A percentile compares a stretch with the other conserved stretches of the same genome.
phyloP scores from a whole-genome alignment of 768 basidiomycete genomes.

The Rhodocollybia butyracea region DNA sequence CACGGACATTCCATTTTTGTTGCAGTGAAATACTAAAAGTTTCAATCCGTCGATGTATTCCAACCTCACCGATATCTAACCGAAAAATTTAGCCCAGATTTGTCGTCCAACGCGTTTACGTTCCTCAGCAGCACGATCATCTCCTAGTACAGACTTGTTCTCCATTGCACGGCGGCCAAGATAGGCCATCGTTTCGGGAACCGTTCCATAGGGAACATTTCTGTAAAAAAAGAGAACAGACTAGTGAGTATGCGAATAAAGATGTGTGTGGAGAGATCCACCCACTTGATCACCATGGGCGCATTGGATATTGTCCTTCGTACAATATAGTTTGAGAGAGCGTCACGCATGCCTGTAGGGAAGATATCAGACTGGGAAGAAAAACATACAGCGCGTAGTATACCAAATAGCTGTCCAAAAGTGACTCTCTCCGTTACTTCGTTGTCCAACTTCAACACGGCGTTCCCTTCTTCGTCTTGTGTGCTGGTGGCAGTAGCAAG shows the following conservation, averaged over 20 bases:
- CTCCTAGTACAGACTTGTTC: constrained; percentile 85
- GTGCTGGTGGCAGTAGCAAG: constrained; percentile 36
- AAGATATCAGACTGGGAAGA: not conserved
- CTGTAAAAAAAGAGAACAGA: constrained; percentile 18
- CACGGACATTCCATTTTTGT: no score
- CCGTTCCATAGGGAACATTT: constrained; percentile 74
- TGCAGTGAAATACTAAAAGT: no score
- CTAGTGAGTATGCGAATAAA: not conserved
- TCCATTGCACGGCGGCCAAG: constrained; percentile 85
- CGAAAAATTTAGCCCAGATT: constrained; percentile 44
- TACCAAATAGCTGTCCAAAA: constrained; percentile 84
- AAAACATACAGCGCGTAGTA: constrained; percentile 14
- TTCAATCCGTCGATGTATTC: no score
- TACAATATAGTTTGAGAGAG: constrained; percentile 70
- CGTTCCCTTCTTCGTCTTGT: constrained; percentile 20
- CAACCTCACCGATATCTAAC: no score
- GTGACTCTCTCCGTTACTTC: constrained; percentile 63
- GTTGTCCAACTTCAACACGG: constrained; percentile 39
- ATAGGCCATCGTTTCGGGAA: constrained; percentile 86
- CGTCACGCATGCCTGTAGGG: constrained; percentile 77
- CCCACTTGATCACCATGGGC: constrained; percentile 80
- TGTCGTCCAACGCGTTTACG: constrained; percentile 50
- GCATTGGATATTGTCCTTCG: constrained; percentile 42
- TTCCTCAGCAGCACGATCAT: constrained; percentile 65
- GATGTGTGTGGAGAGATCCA: not conserved